These are phyloP conservation scores for Termitomyces titanicus DNA, from an alignment of 768 basidiomycete species.

Conservation along the genomic window DNA sequence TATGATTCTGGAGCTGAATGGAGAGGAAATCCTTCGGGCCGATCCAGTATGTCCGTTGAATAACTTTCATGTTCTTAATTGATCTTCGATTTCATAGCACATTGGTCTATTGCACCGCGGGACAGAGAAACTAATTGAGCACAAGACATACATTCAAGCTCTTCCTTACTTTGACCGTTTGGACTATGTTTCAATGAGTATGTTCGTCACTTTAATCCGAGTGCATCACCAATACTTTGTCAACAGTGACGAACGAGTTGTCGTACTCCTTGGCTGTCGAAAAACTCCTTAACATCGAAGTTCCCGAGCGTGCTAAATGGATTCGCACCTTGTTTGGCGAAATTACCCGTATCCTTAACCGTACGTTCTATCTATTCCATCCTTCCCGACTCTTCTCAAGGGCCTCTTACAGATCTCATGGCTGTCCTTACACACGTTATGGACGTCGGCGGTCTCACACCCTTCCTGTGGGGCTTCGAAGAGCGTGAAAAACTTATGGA, in stretches of 20 bases:
- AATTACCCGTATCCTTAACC: conserved; percentile 93
- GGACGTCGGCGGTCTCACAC: conserved; percentile 97
- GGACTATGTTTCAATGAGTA: conserved; percentile 99
- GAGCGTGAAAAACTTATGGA: conserved; percentile 99
- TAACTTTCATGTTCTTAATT: background rate
- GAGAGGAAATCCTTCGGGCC: conserved; percentile 88
- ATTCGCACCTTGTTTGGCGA: conserved; percentile 96
- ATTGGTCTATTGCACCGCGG: conserved; percentile 96
- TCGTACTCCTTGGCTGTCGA: conserved; percentile 98
- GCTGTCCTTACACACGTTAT: conserved; percentile 92
- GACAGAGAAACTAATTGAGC: conserved; percentile 98
- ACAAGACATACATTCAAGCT: conserved; percentile 97
- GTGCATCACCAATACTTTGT: background rate
- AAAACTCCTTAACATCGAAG: conserved; percentile 95
- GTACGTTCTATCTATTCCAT: conserved; percentile 36
- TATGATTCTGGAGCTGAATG: conserved; percentile 95
- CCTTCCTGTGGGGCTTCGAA: conserved; percentile 99
- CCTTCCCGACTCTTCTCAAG: background rate
- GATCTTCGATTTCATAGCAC: conserved; percentile 47
- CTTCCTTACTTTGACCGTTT: conserved; percentile 98
- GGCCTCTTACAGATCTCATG: conserved; percentile 73
- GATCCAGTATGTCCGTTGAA: conserved; percentile 61
- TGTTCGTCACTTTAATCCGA: conserved; percentile 25
- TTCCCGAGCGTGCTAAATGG: conserved; percentile 97
- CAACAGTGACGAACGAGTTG: conserved; percentile 94